Conservation (phyloP, 2,329 filamentous ascomycete species). For the Penicillium occitanis region DNA sequence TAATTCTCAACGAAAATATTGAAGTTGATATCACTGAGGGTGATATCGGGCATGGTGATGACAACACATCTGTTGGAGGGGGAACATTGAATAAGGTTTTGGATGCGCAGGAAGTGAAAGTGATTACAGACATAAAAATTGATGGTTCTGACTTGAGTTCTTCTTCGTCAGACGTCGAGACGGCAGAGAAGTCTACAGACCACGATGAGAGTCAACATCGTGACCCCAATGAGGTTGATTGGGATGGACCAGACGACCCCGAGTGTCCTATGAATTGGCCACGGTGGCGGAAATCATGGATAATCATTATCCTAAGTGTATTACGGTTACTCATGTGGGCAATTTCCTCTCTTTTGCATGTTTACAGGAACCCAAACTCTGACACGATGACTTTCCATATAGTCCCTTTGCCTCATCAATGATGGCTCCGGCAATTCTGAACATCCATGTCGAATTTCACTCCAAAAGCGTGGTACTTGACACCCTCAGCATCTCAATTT, state of each 20-base stretch:
- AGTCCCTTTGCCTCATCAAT: constrained; percentile 6
- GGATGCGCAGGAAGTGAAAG: not conserved
- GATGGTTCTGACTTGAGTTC: not conserved
- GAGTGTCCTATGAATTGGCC: constrained; percentile 34
- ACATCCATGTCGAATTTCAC: not conserved
- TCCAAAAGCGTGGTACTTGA: not conserved
- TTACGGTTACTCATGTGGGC: not conserved
- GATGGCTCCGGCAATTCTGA: not conserved
- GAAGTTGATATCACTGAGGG: not conserved
- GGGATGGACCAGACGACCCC: constrained; percentile 34
- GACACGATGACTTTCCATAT: not conserved
- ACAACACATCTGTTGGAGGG: not conserved
- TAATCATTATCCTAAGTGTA: constrained; percentile 21
- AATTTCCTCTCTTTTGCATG: not conserved
- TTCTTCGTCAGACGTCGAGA: not conserved
- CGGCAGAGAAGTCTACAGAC: not conserved
- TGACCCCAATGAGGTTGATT: constrained; percentile 37
- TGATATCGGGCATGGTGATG: not conserved
- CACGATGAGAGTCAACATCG: not conserved
- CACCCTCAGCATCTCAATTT: constrained; percentile 38
- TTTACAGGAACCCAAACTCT: not conserved
- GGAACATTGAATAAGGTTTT: not conserved
- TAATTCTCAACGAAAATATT: not conserved
- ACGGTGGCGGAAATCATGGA: constrained; percentile 28
- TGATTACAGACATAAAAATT: not conserved